phyloP scores from a whole-genome alignment of 2,329 filamentous ascomycete species.

The Arachnomyces sp. region DNA sequence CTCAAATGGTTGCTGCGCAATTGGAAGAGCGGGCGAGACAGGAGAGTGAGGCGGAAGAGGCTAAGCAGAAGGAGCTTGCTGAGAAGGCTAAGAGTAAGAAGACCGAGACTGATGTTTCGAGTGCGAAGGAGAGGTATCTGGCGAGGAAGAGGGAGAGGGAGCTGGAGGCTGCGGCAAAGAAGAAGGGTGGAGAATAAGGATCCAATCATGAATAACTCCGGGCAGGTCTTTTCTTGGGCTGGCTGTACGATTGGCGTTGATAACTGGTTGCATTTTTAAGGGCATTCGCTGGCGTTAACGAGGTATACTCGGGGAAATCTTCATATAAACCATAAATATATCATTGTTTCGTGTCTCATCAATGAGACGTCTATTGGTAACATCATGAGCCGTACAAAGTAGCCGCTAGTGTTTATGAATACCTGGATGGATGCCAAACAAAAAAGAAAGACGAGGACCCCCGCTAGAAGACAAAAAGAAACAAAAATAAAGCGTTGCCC shows the following conservation, averaged over 20 bases:
- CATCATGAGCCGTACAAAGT: too few species aligned
- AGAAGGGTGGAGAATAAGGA: slow-evolving; percentile 11
- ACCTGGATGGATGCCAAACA: neutral
- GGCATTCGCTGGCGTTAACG: too few species aligned
- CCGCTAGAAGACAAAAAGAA: slow-evolving; percentile 1
- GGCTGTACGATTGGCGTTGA: too few species aligned
- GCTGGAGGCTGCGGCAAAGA: slow-evolving; percentile 26
- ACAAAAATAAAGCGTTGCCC: neutral
- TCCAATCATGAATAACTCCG: slow-evolving; percentile 3
- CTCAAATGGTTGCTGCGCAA: slow-evolving; percentile 52
- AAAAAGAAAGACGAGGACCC: neutral
- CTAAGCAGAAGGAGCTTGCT: slow-evolving; percentile 44
- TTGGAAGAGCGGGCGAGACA: slow-evolving; percentile 48
- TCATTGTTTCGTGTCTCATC: too few species aligned
- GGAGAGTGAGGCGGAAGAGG: slow-evolving; percentile 50
- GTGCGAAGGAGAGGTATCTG: slow-evolving; percentile 54
- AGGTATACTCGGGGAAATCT: too few species aligned
- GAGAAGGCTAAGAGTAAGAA: slow-evolving; percentile 52
- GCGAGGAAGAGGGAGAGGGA: slow-evolving; percentile 49
- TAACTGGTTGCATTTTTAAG: too few species aligned
- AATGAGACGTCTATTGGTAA: too few species aligned
- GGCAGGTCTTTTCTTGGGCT: slow-evolving; percentile 1
- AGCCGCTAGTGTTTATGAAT: neutral
- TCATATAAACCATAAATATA: too few species aligned
- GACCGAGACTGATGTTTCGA: slow-evolving; percentile 49